These are phyloP conservation scores for Haplosporangium sp. DNA, from an alignment of 371 early-diverging fungal species.

Conservation along the genomic window DNA sequence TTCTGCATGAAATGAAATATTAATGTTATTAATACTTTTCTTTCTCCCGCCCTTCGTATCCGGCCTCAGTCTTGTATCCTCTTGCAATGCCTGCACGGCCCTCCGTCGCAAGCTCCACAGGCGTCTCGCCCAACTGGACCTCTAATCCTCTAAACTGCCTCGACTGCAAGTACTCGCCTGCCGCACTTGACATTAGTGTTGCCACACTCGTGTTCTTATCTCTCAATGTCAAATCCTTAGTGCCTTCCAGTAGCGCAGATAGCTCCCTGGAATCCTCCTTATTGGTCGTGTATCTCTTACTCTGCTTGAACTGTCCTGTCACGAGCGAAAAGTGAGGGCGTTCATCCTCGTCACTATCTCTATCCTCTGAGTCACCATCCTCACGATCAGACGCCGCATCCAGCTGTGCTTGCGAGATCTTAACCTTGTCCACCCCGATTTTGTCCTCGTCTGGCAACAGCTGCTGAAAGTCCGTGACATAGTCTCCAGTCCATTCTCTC, in stretches of 20 bases:
- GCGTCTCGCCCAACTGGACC: slow-evolving; percentile 72
- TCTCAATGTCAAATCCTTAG: slow-evolving; percentile 68
- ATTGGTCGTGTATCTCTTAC: slow-evolving; percentile 57
- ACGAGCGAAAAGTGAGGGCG: slow-evolving; percentile 89
- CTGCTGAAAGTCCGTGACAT: slow-evolving; percentile 77
- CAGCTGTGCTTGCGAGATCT: slow-evolving; percentile 44
- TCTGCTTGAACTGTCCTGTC: slow-evolving; percentile 82
- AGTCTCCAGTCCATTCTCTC: slow-evolving; percentile 83
- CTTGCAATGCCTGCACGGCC: slow-evolving; percentile 91
- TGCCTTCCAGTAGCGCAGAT: slow-evolving; percentile 26
- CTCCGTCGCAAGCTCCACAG: slow-evolving; percentile 75
- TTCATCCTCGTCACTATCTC: slow-evolving; percentile 73
- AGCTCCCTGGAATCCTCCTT: slow-evolving; percentile 44
- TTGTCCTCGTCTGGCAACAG: slow-evolving; percentile 61
- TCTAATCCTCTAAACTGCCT: slow-evolving; percentile 87
- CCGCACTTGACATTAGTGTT: slow-evolving; percentile 79
- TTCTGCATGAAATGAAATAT: too few species aligned
- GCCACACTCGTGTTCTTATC: slow-evolving; percentile 72
- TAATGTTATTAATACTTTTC: slow-evolving; percentile 30
- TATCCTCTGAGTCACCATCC: slow-evolving; percentile 26
- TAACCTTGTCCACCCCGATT: slow-evolving; percentile 53
- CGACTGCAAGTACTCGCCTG: slow-evolving; percentile 75
- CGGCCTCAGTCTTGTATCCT: slow-evolving; percentile 68
- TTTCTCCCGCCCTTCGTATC: slow-evolving; percentile 38
- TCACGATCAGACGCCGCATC: slow-evolving; percentile 49